These are phyloP conservation scores for Eutrema japonicum DNA, from an alignment of 345 rosid genomes.

Conservation along the genomic window DNA sequence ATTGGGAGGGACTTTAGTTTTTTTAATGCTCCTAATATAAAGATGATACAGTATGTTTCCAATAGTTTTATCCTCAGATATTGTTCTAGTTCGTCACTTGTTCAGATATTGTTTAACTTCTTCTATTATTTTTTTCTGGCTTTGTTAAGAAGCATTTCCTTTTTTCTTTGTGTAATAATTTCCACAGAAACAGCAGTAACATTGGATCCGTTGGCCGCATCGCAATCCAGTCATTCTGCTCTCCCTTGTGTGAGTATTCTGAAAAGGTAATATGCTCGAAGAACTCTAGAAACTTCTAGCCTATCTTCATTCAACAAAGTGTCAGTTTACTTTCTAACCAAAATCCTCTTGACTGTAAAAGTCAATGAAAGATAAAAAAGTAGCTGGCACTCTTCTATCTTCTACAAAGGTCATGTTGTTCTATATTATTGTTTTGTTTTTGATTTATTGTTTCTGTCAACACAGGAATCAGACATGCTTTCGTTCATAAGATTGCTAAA, in stretches of 20 bases:
- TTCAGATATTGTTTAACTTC: not conserved
- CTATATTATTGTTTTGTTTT: not conserved
- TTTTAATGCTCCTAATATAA: not conserved
- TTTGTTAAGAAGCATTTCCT: not conserved
- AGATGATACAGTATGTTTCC: not conserved
- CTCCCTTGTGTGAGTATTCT: slow-evolving; percentile 79
- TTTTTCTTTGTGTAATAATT: slow-evolving; percentile 17
- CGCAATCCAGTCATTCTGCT: slow-evolving; percentile 87
- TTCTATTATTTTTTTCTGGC: not conserved
- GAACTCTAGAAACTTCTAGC: slow-evolving; percentile 24
- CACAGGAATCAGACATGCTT: slow-evolving; percentile 88
- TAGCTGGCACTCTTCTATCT: slow-evolving; percentile 4
- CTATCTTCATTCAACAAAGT: slow-evolving; percentile 1
- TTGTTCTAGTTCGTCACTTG: not conserved
- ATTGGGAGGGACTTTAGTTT: not conserved
- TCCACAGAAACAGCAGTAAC: slow-evolving; percentile 59
- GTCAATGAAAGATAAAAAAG: not conserved
- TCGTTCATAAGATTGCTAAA: slow-evolving; percentile 77
- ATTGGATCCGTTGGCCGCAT: slow-evolving; percentile 63
- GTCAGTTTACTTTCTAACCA: slow-evolving; percentile 18
- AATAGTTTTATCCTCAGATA: slow-evolving; percentile 10
- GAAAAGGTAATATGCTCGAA: slow-evolving; percentile 55
- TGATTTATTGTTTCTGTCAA: slow-evolving; percentile 4
- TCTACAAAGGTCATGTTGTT: not conserved
- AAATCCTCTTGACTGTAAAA: not conserved